Conservation (phyloP, 2,329 filamentous ascomycete species). For the Colletotrichum australisinense region DNA sequence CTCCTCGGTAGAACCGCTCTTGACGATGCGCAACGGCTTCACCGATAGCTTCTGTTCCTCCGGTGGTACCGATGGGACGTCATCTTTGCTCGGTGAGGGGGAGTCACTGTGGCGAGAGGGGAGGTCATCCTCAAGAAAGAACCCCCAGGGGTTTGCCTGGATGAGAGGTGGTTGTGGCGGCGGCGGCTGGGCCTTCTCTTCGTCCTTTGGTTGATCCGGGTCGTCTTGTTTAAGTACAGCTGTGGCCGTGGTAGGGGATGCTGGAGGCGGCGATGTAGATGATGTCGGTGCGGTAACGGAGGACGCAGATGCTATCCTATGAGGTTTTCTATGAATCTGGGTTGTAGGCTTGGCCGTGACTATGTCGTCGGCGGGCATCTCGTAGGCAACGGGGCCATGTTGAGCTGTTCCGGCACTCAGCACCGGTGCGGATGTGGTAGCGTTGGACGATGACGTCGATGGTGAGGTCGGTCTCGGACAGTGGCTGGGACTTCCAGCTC, state of each 20-base stretch:
- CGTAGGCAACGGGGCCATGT: not conserved
- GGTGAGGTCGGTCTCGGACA: slow-evolving; percentile 15
- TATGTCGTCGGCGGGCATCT: slow-evolving; percentile 27
- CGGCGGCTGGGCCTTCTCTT: not conserved
- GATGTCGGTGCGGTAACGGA: not conserved
- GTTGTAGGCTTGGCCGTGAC: not conserved
- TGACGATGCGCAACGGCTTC: slow-evolving; percentile 30
- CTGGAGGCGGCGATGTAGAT: not conserved
- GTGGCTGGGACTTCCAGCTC: slow-evolving; percentile 27
- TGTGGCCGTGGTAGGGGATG: not conserved
- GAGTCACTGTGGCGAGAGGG: not conserved
- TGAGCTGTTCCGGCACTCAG: not conserved
- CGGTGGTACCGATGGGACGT: not conserved
- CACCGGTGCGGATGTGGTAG: not conserved
- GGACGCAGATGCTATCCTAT: not conserved
- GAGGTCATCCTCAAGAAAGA: slow-evolving; percentile 30
- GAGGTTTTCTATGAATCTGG: not conserved
- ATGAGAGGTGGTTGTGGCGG: not conserved
- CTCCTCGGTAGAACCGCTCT: slow-evolving; percentile 18
- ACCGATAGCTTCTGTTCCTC: slow-evolving; percentile 16
- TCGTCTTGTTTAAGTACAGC: not conserved
- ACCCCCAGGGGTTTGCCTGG: slow-evolving; percentile 38
- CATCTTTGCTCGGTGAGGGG: not conserved
- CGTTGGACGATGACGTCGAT: not conserved
- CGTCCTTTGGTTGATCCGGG: not conserved